Evolutionary conservation across 2,329 filamentous ascomycete species (phyloP).

Genomic region (Aspergillus bombycis): DNA sequence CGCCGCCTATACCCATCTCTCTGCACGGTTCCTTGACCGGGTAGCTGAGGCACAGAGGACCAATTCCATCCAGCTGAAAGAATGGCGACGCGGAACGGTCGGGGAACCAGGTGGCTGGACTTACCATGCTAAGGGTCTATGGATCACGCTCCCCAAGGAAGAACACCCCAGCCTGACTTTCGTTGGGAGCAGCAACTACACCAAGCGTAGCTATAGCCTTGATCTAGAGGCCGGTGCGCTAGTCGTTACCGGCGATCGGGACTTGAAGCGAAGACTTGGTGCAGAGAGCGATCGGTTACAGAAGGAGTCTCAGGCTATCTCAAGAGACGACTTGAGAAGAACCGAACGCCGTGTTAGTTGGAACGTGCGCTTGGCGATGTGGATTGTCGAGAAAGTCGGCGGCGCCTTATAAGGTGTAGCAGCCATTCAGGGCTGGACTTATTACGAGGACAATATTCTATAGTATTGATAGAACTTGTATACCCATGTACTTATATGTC

Average conservation of each 20-base stretch:
- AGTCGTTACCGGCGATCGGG: slow-evolving; percentile 77
- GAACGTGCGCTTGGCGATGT: slow-evolving; percentile 87
- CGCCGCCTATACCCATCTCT: slow-evolving; percentile 87
- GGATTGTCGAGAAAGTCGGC: slow-evolving; percentile 83
- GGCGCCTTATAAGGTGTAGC: slow-evolving; percentile 69
- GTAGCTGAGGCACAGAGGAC: slow-evolving; percentile 58
- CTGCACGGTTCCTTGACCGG: slow-evolving; percentile 74
- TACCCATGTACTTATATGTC: slow-evolving; percentile 18
- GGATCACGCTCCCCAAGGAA: slow-evolving; percentile 70
- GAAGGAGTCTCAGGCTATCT: slow-evolving; percentile 69
- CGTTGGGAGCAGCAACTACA: slow-evolving; percentile 94
- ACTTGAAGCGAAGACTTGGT: slow-evolving; percentile 71
- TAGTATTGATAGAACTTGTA: slow-evolving; percentile 11
- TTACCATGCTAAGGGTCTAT: slow-evolving; percentile 95
- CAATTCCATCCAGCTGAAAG: slow-evolving; percentile 71
- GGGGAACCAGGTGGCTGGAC: slow-evolving; percentile 87
- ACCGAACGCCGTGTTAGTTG: slow-evolving; percentile 82
- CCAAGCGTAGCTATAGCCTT: slow-evolving; percentile 86
- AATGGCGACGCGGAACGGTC: slow-evolving; percentile 84
- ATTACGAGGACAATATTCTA: neutral
- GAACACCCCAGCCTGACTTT: slow-evolving; percentile 74
- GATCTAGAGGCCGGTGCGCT: slow-evolving; percentile 89
- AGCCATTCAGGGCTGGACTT: neutral
- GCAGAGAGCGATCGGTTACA: slow-evolving; percentile 81
- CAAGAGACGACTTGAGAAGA: slow-evolving; percentile 75